These are phyloP conservation scores for Musa beccarii DNA, from an alignment of 176 grass and related monocot genomes.

Conservation along the genomic window DNA sequence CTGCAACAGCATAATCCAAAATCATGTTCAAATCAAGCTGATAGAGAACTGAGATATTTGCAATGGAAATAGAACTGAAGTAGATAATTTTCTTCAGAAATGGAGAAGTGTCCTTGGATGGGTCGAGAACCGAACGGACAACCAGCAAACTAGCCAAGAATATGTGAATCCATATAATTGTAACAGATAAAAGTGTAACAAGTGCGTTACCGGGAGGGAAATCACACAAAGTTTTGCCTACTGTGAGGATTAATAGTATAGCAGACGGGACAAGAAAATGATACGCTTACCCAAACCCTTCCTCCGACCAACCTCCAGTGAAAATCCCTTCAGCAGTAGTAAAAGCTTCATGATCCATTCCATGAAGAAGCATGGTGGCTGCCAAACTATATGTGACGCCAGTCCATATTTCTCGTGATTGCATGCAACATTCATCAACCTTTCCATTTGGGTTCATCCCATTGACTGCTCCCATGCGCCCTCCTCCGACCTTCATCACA, in stretches of 20 bases:
- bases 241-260: too few species aligned
- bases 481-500: slow-evolving; percentile 94
- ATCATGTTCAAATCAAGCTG: background rate
- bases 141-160: too few species aligned
- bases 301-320: slow-evolving; percentile 73
- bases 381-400: slow-evolving; percentile 79
- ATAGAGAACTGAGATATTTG: background rate
- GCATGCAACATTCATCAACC: slow-evolving; percentile 85
- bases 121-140: background rate
- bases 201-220: background rate
- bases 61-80: background rate
- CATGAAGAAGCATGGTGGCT: slow-evolving; percentile 78
- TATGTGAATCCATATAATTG: slow-evolving; percentile 1
- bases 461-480: slow-evolving; percentile 78
- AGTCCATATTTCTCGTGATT: slow-evolving; percentile 94
- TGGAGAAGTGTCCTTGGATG: background rate
- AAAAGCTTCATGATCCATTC: slow-evolving; percentile 80
- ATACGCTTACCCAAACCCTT: slow-evolving; percentile 71
- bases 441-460: slow-evolving; percentile 84
- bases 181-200: background rate
- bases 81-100: background rate
- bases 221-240: too few species aligned
- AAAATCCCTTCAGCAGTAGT: slow-evolving; percentile 81
- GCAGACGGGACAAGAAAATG: background rate
- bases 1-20: too few species aligned